A percentile compares a stretch with the other conserved stretches of the same genome.
Conservation (phyloP, 108 stramenopile genomes). For the Discostella pseudostelligera region DNA sequence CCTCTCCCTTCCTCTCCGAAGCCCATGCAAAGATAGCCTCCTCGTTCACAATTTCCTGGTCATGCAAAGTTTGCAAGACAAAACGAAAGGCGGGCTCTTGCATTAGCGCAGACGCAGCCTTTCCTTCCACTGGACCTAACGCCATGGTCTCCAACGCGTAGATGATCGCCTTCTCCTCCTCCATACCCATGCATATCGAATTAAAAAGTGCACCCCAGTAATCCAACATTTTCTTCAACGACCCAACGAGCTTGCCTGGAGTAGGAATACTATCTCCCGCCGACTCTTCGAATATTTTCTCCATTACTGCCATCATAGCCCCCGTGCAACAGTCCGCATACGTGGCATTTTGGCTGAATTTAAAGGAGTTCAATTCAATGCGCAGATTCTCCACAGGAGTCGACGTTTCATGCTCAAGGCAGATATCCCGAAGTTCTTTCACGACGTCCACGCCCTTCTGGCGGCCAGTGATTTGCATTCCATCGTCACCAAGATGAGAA, state of each 20-base stretch:
- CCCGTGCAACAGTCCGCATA: constrained; percentile 80
- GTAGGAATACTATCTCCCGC: constrained; percentile 14
- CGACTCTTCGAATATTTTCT: constrained; percentile 55
- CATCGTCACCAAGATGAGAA: constrained; percentile 38
- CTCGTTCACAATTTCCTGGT: constrained; percentile 80
- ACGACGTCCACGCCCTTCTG: constrained; percentile 89
- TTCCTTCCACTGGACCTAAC: constrained; percentile 40
- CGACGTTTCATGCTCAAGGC: constrained; percentile 78
- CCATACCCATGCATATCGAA: constrained; percentile 70
- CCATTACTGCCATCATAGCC: constrained; percentile 69
- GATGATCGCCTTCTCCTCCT: constrained; percentile 80
- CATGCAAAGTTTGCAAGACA: constrained; percentile 76
- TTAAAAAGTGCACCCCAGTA: constrained; percentile 78
- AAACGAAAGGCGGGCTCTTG: constrained; percentile 76
- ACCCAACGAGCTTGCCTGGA: constrained; percentile 59
- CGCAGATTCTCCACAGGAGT: constrained; percentile 81
- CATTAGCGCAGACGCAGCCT: constrained; percentile 49
- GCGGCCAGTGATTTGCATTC: constrained; percentile 62
- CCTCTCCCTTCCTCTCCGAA: constrained; percentile 57
- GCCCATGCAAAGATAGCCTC: constrained; percentile 84
- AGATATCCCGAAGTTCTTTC: constrained; percentile 79
- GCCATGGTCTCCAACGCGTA: constrained; percentile 68
- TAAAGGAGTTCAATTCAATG: constrained; percentile 91
- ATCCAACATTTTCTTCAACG: constrained; percentile 60
- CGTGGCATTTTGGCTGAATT: constrained; percentile 89